A percentile compares a stretch with the other conserved stretches of the same genome.
These are phyloP conservation scores for Colletotrichum melonis DNA, from an alignment of 2,329 filamentous ascomycete genomes.

Conservation along the genomic window DNA sequence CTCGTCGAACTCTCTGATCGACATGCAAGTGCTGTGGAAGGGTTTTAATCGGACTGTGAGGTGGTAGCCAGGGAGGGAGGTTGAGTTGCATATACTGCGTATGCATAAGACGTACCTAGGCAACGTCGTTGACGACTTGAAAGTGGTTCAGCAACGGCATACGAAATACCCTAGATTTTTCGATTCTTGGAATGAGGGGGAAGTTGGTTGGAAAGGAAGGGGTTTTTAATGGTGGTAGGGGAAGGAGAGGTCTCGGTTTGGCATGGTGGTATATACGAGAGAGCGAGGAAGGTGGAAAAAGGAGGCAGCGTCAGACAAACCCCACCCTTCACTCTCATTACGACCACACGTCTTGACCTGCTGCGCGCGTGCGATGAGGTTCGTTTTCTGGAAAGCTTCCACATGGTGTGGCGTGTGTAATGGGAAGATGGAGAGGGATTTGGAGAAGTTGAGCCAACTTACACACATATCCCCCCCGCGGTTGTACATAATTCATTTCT, in stretches of 20 bases:
- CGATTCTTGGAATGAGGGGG: conserved; percentile 10
- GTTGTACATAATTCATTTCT: conserved; percentile 34
- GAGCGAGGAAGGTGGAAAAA: background rate
- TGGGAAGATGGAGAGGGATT: background rate
- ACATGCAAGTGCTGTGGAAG: background rate
- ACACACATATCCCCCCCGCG: background rate
- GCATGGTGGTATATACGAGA: conserved; percentile 1
- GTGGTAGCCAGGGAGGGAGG: background rate
- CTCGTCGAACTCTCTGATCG: background rate
- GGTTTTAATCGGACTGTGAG: background rate
- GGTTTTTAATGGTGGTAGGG: background rate
- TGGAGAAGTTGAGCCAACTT: background rate
- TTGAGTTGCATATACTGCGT: background rate
- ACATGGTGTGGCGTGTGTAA: background rate
- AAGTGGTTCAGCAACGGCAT: conserved; percentile 22
- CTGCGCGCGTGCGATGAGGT: conserved; percentile 1
- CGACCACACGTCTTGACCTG: background rate
- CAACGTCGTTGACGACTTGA: conserved; percentile 7
- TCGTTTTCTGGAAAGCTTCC: background rate
- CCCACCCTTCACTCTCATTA: background rate
- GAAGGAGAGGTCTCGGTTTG: background rate
- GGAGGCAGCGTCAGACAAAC: background rate
- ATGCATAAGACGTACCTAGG: background rate
- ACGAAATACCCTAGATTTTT: conserved; percentile 34
- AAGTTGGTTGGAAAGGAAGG: background rate